Evolutionary conservation across 2,329 filamentous ascomycete species (phyloP).

Genomic region (Pseudovirgaria hyperparasitica): DNA sequence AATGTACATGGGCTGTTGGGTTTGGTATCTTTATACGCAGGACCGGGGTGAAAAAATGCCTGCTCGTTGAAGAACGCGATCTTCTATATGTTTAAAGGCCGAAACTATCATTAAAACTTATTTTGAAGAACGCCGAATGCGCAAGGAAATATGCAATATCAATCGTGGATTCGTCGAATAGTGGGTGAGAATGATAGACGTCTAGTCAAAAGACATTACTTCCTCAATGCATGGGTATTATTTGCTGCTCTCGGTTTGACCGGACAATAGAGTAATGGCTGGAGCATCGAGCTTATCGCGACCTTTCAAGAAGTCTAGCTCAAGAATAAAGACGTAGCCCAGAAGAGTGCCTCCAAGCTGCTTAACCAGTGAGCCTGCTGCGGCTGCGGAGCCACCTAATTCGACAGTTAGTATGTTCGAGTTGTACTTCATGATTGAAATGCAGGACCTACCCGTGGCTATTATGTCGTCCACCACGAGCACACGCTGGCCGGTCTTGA

Average conservation of each 20-base stretch:
- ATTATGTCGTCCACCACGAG: conserved; percentile 96
- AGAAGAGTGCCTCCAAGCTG: conserved; percentile 76
- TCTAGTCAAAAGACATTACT: too few species aligned
- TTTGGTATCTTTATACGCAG: too few species aligned
- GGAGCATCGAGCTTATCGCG: conserved; percentile 78
- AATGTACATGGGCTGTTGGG: too few species aligned
- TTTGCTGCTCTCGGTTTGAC: conserved; percentile 43
- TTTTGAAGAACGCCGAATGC: too few species aligned
- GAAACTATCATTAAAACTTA: too few species aligned
- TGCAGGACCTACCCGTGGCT: conserved; percentile 64
- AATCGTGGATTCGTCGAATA: too few species aligned
- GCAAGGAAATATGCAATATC: too few species aligned
- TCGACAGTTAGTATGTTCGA: conserved; percentile 5
- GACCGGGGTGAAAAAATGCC: too few species aligned
- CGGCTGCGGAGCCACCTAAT: conserved; percentile 77
- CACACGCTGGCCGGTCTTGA: conserved; percentile 78
- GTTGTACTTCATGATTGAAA: neutral
- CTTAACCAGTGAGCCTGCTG: conserved; percentile 74
- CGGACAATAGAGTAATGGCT: conserved; percentile 68
- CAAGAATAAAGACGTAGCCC: conserved; percentile 89
- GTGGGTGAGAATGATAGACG: too few species aligned
- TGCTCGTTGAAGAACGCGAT: too few species aligned
- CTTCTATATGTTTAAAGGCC: too few species aligned
- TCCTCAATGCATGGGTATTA: too few species aligned
- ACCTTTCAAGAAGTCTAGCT: conserved; percentile 86